Percentiles rank a stretch among this genome's conserved stretches.
Conservation (phyloP, 768 basidiomycete genomes). For the Tricholoma sp. region DNA sequence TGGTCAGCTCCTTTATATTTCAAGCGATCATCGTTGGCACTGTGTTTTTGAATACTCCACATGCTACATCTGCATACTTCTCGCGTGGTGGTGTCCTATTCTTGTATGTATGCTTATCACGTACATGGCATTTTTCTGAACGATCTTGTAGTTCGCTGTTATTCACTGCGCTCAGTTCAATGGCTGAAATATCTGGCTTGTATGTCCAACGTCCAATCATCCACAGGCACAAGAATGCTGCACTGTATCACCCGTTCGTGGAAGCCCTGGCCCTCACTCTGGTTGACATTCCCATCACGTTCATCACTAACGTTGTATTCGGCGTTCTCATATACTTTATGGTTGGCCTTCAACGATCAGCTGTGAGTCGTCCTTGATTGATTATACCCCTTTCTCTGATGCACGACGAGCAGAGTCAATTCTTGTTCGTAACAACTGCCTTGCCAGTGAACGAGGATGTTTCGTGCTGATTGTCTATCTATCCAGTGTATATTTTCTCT, state of each 20-base stretch:
- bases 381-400: background rate
- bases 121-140: background rate
- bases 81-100: conserved; percentile 76
- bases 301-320: conserved; percentile 41
- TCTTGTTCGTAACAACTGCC: conserved; percentile 46
- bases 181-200: conserved; percentile 31
- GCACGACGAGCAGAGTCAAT: conserved; percentile 32
- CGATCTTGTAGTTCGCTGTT: conserved; percentile 7
- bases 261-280: conserved; percentile 45
- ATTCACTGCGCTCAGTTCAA: conserved; percentile 8
- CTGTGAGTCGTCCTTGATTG: conserved; percentile 13
- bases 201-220: conserved; percentile 59
- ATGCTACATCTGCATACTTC: conserved; percentile 60
- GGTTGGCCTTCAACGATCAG: conserved; percentile 50
- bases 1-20: conserved; percentile 48
- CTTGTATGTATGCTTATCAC: conserved; percentile 41
- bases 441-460: conserved; percentile 7
- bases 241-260: conserved; percentile 40
- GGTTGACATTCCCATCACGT: conserved; percentile 57
- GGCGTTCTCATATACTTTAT: conserved; percentile 56
- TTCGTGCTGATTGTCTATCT: background rate
- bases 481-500: conserved; percentile 59
- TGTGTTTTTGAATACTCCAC: conserved; percentile 53
- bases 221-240: conserved; percentile 50
- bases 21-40: conserved; percentile 52